phyloP scores from a whole-genome alignment of 1,284 basidiomycete species.

The Ustilago shanxiensis region DNA sequence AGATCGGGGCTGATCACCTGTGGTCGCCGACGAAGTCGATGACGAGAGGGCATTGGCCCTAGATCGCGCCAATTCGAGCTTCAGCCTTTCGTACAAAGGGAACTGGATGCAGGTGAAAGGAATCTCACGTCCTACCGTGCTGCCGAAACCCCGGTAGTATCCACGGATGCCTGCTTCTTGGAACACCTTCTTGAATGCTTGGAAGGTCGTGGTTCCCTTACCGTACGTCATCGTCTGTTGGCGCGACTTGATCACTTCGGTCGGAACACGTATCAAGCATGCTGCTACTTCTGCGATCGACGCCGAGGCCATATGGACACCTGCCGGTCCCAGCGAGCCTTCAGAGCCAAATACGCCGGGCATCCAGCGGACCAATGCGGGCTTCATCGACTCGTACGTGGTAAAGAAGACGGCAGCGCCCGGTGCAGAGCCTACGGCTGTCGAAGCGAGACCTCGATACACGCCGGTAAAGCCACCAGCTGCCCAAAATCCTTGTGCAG shows the following conservation, averaged over 20 bases:
- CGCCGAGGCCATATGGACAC: slow-evolving; percentile 71
- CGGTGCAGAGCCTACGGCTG: slow-evolving; percentile 93
- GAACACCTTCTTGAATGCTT: slow-evolving; percentile 73
- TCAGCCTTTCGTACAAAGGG: slow-evolving; percentile 92
- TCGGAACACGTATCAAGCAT: slow-evolving; percentile 91
- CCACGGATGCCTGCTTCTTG: slow-evolving; percentile 77
- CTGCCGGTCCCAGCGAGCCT: slow-evolving; percentile 53
- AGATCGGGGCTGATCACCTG: background rate
- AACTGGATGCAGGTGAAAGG: slow-evolving; percentile 98
- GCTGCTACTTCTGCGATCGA: slow-evolving; percentile 75
- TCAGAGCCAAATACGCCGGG: slow-evolving; percentile 30
- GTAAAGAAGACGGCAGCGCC: slow-evolving; percentile 97
- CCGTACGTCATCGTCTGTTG: slow-evolving; percentile 82
- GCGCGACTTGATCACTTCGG: slow-evolving; percentile 91
- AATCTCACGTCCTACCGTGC: slow-evolving; percentile 86
- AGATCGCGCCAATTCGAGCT: slow-evolving; percentile 71
- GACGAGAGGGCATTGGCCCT: slow-evolving; percentile 11
- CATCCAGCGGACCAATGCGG: slow-evolving; percentile 66
- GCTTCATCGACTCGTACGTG: slow-evolving; percentile 91
- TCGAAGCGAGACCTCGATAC: slow-evolving; percentile 94
- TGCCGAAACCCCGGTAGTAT: slow-evolving; percentile 83
- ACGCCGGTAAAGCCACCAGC: slow-evolving; percentile 92
- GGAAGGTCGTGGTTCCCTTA: slow-evolving; percentile 72
- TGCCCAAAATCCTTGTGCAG: slow-evolving; percentile 83
- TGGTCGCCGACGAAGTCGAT: background rate